Evolutionary conservation across 192 early-diverging fungal genomes (phyloP), one percentile per base, ranked within the genome.

Genomic region (Funneliformis mosseae): DNA sequence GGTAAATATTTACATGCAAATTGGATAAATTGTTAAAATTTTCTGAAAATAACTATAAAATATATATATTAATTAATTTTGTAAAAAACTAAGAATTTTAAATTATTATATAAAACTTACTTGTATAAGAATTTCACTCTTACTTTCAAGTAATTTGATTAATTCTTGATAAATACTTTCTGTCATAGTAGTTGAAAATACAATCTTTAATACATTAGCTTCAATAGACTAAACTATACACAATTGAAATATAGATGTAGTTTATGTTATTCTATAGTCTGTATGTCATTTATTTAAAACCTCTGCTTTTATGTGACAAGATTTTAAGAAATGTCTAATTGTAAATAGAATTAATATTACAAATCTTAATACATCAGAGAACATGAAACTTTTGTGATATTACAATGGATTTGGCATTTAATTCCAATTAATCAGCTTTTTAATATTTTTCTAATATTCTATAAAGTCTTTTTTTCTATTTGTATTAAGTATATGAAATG

Each of bases 261-360:
- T 55, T 55, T 21, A 16, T 21, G 1, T 33, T 16, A 66, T 38
- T 33, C 10, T 3, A 33, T 5, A 5, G 33, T 66, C 33, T 66
- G 16, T 10, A 6, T 67, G 27, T 27, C 64, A 67, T 12, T 27
- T 66, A 14, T 39, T n/a, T 7, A 42, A 45, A 23, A 12, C 39
- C 0, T 46, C 71, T 25, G 8, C 7, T 12, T 73, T 73, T 41
- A 73, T 73, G 18, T 73, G 23, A 43, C 27, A 42, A 11, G 21
- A 21, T 21, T 42, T 73, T 9, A 73, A 48, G 3, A 73, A 73
- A 7, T 3, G 21, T 73, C 12, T 5, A 14, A 73, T 41, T 46
- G 45, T 73, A 73, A 73, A 73, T 73, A 3, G 42, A 42, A 48
- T 73, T 46, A 73, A 73, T 0, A 73, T 73, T 6, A n/a, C 39